Evolutionary conservation across 202 grass and related monocot species (phyloP).

Genomic region (Alloteropsis angusta): DNA sequence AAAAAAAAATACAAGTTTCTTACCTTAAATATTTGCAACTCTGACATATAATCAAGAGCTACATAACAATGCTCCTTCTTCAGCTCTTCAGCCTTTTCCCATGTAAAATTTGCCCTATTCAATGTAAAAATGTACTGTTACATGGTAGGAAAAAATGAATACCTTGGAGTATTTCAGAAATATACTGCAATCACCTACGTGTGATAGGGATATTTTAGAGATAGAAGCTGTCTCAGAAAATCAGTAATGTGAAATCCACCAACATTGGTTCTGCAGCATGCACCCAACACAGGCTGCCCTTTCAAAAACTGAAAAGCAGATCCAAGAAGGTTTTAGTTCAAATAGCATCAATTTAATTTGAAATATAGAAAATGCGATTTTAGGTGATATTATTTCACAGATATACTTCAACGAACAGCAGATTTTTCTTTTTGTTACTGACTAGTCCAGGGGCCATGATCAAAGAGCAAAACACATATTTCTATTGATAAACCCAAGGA

Average conservation of each 20-base stretch:
- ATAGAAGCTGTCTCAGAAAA: slow-evolving; percentile 95
- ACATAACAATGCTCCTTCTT: slow-evolving; percentile 96
- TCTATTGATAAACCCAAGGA: background rate
- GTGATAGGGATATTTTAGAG: slow-evolving; percentile 90
- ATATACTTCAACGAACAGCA: background rate
- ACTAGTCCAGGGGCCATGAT: background rate
- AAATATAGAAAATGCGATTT: background rate
- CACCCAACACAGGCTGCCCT: slow-evolving; percentile 77
- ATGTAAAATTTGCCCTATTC: slow-evolving; percentile 79
- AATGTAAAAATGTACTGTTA: slow-evolving; percentile 23
- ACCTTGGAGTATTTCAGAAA: slow-evolving; percentile 16
- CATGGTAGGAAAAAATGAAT: slow-evolving; percentile 10
- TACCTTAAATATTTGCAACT: slow-evolving; percentile 87
- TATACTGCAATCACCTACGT: slow-evolving; percentile 43
- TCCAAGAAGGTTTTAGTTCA: slow-evolving; percentile 18
- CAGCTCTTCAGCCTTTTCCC: slow-evolving; percentile 91
- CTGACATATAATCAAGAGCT: slow-evolving; percentile 66
- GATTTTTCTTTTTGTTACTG: background rate
- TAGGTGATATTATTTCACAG: background rate
- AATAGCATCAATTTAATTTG: background rate
- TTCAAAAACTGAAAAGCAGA: slow-evolving; percentile 61
- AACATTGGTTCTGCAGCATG: slow-evolving; percentile 79
- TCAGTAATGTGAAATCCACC: slow-evolving; percentile 89
- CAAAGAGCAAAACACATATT: background rate
- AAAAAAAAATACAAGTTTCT: background rate